Evolutionary conservation across 768 basidiomycete genomes (phyloP), one percentile per base, ranked within the genome.

Genomic region (Phylloporus scabripes): DNA sequence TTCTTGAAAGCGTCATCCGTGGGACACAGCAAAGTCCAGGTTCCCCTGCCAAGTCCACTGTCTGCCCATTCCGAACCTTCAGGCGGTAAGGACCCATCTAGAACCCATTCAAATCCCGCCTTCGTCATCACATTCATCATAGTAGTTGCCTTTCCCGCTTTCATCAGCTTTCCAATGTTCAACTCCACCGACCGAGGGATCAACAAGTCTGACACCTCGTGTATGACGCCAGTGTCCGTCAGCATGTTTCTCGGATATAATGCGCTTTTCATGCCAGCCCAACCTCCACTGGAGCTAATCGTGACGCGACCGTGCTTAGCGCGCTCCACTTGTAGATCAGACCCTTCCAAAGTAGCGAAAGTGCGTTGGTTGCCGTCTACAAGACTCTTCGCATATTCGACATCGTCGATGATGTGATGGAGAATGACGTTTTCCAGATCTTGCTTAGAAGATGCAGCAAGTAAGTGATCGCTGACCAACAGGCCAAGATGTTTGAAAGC

Each of bases 11-110:
- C 93, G 50, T 87, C 85, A 60, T 99, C 96, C 6, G 82, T 81
- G 3, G 96, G 96, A 56, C 89, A 93, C 18, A 99, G 75, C 4
- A 99, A 67, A 1, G 92, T 95, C 85, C 94, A 98, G 4, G 85
- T 83, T 8, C 66, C 68, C 21, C 72, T 75, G 17, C 63, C 60
- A n/a, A 77, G 58, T 39, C 69, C 74, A 48, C 65, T 60, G 14
- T 81, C 74, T 5, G 76, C 77, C 83, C 83, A 89, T 10, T 69
- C 71, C 9, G 85, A 84, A 46, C 74, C 84, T 56, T 82, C 79
- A 5, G 88, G 87, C 7, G 87, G 87, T 0, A 77, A 70, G 6
- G 83, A 87, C 5, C 94, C 95, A 55, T 97, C 85, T 48, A 97
- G 70, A 32, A 96, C 70, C 93, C 94, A 97, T 32, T 85, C 87